Evolutionary conservation across 2,329 filamentous ascomycete genomes (phyloP), one percentile per base, ranked within the genome.

Genomic region (Fusarium oxysporum): DNA sequence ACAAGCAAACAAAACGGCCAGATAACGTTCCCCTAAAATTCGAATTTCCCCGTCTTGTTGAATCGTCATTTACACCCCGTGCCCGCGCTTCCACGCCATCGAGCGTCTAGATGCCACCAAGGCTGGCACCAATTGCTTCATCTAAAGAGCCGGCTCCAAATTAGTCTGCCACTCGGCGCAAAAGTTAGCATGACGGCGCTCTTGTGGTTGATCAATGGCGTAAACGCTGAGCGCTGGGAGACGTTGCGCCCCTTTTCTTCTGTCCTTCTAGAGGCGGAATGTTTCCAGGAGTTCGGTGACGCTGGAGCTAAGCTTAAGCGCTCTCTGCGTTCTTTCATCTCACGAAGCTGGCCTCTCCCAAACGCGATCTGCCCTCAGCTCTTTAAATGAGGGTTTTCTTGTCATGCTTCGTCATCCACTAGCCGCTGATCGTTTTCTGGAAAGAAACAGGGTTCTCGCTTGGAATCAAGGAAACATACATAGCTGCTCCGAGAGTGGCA

Each of bases 221-320:
- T 62, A 60, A 47, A 40, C 43, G 43, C 40, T 57, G 47, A 44
- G 61, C 72, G 65, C 70, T 62, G 66, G 16, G 37, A 64, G 58
- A 69, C 71, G 65, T 77, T 72, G 50, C 50, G 28, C 71, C 67
- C 70, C 70, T 62, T 75, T 77, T 72, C 65, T 71, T 58, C 65
- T 69, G 56, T 54, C 55, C 55, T 65, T 75, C 62, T 63, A 75
- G 53, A 64, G 62, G 33, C 41, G 23, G 32, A 58, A 68, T 58
- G 70, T 64, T 65, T 55, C 64, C 54, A 55, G 32, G 55, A 69
- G 65, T 63, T 69, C 62, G 67, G 64, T 57, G 59, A 68, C 58
- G 58, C 56, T 65, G 48, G 32, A 32, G 33, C 50, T 58, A 60
- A 54, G 57, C 47, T 65, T 72, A 57, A 48, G 32, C 54, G 60